Base-by-base conservation (phyloP, 306 rosid species). In the Acacia confusa region DNA sequence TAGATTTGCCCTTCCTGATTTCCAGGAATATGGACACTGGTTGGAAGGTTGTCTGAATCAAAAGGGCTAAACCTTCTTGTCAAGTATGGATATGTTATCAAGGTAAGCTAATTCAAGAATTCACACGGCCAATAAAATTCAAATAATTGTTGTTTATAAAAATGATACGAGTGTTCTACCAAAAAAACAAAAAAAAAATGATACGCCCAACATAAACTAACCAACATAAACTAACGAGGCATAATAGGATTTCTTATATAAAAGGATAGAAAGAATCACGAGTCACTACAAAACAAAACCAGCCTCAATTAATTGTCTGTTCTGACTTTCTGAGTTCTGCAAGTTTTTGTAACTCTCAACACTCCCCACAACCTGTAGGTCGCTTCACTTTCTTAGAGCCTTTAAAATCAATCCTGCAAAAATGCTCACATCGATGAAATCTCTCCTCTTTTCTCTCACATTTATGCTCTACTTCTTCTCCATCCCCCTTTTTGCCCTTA, bases 401-500 rank as follows among this genome's bases (percentile, higher is more conserved):
- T 40, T 14, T 9, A 24, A 41, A 58, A 7, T 76, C 44, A 17
- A 63, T 27, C 44, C 17, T 9, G 7, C 6, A 36, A 71, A 76
- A 73, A 86, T 87, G 89, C 81, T 30, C 69, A n/a, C 27, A 44
- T 16, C 34, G 76, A 81, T 28, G 69, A 63, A 14, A 63, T 63
- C 78, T 58, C 82, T 78, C 30, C 74, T 81, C 50, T 36, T 81
- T 28, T 55, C 68, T 36, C 53, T 47, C 60, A 2, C 81, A 20
- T 19, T 75, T 43, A 4, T 55, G 63, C 70, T 79, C 45, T 36
- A 6, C 76, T 15, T 74, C 6, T 72, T 34, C 9, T 58, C 58
- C 48, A 60, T 74, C 22, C 83, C 82, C 36, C 41, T 74, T 8
- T 32, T 8, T 61, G 91, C 89, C 38, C 94, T 91, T 25, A 91